phyloP scores from a whole-genome alignment of 257 asterid genomes.

The Scutellaria barbata region DNA sequence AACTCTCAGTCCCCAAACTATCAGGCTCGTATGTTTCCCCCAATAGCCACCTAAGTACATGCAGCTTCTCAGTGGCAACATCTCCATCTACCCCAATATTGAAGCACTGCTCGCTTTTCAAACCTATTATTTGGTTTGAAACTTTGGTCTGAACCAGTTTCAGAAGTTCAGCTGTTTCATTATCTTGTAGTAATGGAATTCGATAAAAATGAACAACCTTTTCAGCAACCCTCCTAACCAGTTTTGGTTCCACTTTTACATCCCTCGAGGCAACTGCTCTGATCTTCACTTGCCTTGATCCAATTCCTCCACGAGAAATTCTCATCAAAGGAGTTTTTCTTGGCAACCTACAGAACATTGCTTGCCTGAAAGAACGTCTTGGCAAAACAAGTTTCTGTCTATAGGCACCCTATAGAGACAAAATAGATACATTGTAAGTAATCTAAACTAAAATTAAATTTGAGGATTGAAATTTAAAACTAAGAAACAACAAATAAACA shows the following conservation, averaged over 20 bases:
- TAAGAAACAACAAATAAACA: constrained; percentile 7
- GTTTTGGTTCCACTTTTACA: constrained; percentile 28
- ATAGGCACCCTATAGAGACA: constrained; percentile 28
- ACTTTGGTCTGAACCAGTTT: constrained; percentile 36
- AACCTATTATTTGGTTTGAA: constrained; percentile 33
- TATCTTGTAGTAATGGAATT: constrained; percentile 33
- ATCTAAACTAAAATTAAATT: neutral
- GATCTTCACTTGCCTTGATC: constrained; percentile 21
- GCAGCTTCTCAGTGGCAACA: constrained; percentile 58
- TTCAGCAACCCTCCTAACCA: constrained; percentile 35
- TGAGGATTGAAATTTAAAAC: neutral
- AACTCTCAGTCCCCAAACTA: constrained; percentile 60
- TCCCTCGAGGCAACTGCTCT: constrained; percentile 31
- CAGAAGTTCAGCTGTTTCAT: constrained; percentile 39
- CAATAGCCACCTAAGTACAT: constrained; percentile 78
- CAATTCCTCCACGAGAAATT: constrained; percentile 20
- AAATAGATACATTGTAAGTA: neutral
- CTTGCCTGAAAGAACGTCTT: constrained; percentile 25
- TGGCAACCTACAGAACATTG: constrained; percentile 31
- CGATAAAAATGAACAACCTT: constrained; percentile 62
- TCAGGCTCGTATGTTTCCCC: constrained; percentile 86
- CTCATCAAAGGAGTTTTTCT: constrained; percentile 1
- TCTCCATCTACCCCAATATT: constrained; percentile 68
- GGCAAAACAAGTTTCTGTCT: constrained; percentile 35
- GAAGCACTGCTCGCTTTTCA: constrained; percentile 67